phyloP scores from a whole-genome alignment of 495 filamentous ascomycete species.

The Penicillium malachiteum region DNA sequence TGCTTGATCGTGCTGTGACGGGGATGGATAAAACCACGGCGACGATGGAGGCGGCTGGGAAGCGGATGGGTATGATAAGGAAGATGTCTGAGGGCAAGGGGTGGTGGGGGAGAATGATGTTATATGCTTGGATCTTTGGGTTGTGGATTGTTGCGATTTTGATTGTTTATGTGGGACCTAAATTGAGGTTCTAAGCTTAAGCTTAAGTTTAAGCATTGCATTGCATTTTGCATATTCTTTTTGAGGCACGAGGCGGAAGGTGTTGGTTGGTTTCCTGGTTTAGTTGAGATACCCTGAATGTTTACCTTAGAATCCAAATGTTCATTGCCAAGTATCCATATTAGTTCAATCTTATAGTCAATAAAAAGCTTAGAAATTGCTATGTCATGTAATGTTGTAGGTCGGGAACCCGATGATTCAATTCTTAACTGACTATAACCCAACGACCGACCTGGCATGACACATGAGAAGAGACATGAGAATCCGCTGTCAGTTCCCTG shows the following conservation, averaged over 20 bases:
- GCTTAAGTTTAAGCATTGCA: too few relatives aligned
- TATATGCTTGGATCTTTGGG: conserved; percentile 80
- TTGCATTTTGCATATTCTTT: background rate
- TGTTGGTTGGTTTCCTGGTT: background rate
- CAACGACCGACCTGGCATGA: conserved; percentile 44
- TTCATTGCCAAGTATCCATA: too few relatives aligned
- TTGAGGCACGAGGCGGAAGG: too few relatives aligned
- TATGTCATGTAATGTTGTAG: background rate
- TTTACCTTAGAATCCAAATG: background rate
- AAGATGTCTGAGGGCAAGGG: conserved; percentile 81
- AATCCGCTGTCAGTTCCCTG: conserved; percentile 36
- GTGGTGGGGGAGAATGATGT: conserved; percentile 80
- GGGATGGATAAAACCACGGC: conserved; percentile 73
- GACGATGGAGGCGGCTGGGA: conserved; percentile 71
- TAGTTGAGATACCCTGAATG: conserved; percentile 12
- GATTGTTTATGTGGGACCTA: conserved; percentile 78
- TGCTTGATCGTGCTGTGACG: conserved; percentile 65
- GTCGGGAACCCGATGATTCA: conserved; percentile 29
- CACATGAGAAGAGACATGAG: conserved; percentile 46
- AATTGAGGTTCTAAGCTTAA: conserved; percentile 69
- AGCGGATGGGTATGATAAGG: conserved; percentile 69
- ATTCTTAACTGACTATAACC: conserved; percentile 40
- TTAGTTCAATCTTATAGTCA: too few relatives aligned
- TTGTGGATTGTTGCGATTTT: conserved; percentile 71
- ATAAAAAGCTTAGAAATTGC: too few relatives aligned